Percentiles rank a stretch among this genome's conserved stretches.
phyloP scores from a whole-genome alignment of 2,329 filamentous ascomycete species.

The Monosporascus sp. region DNA sequence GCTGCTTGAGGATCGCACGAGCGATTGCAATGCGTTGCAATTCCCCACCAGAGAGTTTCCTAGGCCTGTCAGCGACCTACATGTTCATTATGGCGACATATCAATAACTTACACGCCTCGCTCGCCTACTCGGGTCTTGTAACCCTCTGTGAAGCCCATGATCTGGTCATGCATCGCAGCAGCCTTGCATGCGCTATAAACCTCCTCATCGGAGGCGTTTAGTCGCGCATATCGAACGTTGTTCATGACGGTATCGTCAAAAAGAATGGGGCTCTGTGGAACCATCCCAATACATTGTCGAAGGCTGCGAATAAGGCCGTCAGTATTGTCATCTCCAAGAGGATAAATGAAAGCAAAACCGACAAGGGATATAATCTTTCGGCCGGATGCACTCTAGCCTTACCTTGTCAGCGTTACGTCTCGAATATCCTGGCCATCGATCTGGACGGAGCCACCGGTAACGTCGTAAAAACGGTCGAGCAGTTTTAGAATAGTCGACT shows the following conservation, averaged over 20 bases:
- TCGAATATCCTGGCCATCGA: slow-evolving; percentile 41
- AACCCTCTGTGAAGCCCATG: slow-evolving; percentile 47
- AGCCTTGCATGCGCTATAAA: slow-evolving; percentile 45
- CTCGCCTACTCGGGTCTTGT: slow-evolving; percentile 48
- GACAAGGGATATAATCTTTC: neutral
- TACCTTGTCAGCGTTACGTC: slow-evolving; percentile 35
- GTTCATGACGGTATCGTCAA: slow-evolving; percentile 52
- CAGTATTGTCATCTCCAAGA: neutral
- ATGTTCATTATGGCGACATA: neutral
- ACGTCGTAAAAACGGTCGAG: slow-evolving; percentile 49
- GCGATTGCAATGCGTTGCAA: slow-evolving; percentile 64
- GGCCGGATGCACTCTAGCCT: neutral
- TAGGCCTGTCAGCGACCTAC: slow-evolving; percentile 18
- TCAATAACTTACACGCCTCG: slow-evolving; percentile 37
- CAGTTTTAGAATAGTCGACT: slow-evolving; percentile 44
- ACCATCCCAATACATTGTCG: slow-evolving; percentile 39
- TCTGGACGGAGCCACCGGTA: slow-evolving; percentile 37
- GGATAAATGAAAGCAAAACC: neutral
- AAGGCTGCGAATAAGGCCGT: slow-evolving; percentile 21
- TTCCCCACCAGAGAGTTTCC: slow-evolving; percentile 61
- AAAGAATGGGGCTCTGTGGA: slow-evolving; percentile 40
- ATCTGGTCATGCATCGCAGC: slow-evolving; percentile 53
- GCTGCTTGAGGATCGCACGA: slow-evolving; percentile 67
- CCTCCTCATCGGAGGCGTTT: slow-evolving; percentile 41
- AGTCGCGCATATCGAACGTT: slow-evolving; percentile 50